Percentiles rank a stretch among this genome's conserved stretches.
Conservation (phyloP, 2,329 filamentous ascomycete species). For the Leptosphaerulina australis region DNA sequence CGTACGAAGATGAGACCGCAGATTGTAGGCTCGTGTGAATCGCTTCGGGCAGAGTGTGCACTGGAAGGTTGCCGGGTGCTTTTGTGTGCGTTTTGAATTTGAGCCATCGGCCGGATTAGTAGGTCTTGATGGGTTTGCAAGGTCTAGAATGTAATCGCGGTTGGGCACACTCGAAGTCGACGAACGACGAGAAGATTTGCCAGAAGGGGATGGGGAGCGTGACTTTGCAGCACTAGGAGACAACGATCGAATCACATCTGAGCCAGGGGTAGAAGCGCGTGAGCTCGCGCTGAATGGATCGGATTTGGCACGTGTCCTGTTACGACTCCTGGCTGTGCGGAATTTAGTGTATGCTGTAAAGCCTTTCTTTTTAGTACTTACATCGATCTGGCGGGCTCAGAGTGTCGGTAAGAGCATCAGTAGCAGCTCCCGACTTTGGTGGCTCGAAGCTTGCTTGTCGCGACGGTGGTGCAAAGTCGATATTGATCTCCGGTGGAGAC, state of each 20-base stretch:
- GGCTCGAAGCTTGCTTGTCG: constrained; percentile 70
- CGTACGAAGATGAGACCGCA: constrained; percentile 91
- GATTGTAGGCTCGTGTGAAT: constrained; percentile 94
- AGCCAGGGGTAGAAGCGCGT: constrained; percentile 52
- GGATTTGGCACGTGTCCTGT: constrained; percentile 64
- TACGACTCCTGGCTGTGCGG: constrained; percentile 57
- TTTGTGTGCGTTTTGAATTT: constrained; percentile 82
- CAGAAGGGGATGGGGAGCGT: constrained; percentile 56
- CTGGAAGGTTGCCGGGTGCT: constrained; percentile 96
- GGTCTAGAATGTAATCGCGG: constrained; percentile 81
- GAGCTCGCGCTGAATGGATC: constrained; percentile 61
- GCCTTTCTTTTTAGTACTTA: constrained; percentile 49
- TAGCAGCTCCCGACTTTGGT: constrained; percentile 65
- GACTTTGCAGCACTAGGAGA: constrained; percentile 54
- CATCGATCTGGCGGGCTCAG: constrained; percentile 77
- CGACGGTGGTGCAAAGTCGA: constrained; percentile 83
- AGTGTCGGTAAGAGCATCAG: constrained; percentile 63
- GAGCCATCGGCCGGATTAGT: constrained; percentile 50
- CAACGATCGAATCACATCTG: constrained; percentile 47
- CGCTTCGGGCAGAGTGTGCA: constrained; percentile 92
- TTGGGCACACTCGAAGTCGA: constrained; percentile 60
- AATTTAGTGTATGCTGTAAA: constrained; percentile 26
- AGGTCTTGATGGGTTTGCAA: constrained; percentile 86
- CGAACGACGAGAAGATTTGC: constrained; percentile 56
- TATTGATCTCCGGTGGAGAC: constrained; percentile 92